A percentile compares a stretch with the other conserved stretches of the same genome.
Evolutionary conservation across 306 rosid species (phyloP).

Genomic region (Prunus kanzakura): DNA sequence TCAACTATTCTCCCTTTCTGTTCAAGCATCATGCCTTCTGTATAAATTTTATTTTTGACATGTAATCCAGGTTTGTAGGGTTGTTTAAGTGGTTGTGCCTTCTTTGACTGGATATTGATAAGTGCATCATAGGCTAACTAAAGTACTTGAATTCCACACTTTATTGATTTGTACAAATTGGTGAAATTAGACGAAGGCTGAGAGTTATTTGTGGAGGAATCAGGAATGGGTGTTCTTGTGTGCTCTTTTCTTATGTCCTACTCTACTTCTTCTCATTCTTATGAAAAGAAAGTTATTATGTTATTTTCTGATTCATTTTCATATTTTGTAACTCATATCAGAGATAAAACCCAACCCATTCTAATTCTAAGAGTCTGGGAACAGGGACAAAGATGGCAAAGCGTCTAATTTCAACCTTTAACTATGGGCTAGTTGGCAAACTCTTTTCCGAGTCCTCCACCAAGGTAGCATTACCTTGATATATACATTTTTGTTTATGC

Average conservation of each 20-base stretch:
- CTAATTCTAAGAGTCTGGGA: background rate
- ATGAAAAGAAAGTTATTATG: background rate
- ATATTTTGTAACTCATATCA: background rate
- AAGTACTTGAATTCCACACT: background rate
- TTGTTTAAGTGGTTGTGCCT: background rate
- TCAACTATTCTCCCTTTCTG: background rate
- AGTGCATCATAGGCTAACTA: background rate
- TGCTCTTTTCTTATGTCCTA: background rate
- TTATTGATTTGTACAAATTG: background rate
- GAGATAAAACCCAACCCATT: background rate
- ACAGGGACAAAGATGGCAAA: conserved; percentile 44
- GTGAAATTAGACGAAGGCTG: background rate
- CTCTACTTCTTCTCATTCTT: background rate
- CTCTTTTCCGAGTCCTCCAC: conserved; percentile 45
- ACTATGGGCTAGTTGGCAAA: conserved; percentile 51
- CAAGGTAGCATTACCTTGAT: conserved; percentile 33
- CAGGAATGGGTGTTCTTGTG: background rate
- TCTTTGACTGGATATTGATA: background rate
- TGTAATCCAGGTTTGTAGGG: background rate
- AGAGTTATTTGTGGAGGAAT: background rate
- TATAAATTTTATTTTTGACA: background rate
- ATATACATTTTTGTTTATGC: background rate
- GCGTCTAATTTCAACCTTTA: conserved; percentile 48
- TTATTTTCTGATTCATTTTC: background rate
- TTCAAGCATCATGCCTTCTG: background rate